Conservation (phyloP, 2,329 filamentous ascomycete genomes). For the Paraphaeosphaeria minitans region DNA sequence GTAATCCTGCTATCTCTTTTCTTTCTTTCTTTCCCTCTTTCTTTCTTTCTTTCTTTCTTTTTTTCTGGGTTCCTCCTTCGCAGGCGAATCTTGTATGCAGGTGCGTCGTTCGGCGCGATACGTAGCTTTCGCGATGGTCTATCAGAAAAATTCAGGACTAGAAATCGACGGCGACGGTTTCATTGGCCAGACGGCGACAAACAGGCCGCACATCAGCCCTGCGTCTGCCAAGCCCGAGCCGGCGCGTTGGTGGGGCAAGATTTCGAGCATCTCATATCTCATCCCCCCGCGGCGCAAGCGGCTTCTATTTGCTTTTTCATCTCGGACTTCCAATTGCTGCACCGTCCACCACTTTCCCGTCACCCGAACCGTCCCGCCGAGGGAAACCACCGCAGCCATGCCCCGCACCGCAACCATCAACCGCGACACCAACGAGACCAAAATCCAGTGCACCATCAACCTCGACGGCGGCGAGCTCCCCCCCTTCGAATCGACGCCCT, state of each 20-base stretch:
- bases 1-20: constrained; percentile 1
- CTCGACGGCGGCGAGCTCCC: constrained; percentile 79
- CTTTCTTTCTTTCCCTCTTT: neutral
- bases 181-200: constrained; percentile 8
- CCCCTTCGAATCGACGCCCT: constrained; percentile 53
- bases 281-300: constrained; percentile 17
- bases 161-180: constrained; percentile 25
- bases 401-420: constrained; percentile 76
- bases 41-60: neutral
- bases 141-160: constrained; percentile 35
- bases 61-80: too few species aligned
- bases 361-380: neutral
- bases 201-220: constrained; percentile 33
- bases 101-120: neutral
- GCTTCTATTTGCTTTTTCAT: too few species aligned
- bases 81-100: neutral
- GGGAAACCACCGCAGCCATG: constrained; percentile 24
- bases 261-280: too few species aligned
- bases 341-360: neutral
- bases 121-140: constrained; percentile 12
- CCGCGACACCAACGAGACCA: constrained; percentile 97
- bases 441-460: constrained; percentile 90
- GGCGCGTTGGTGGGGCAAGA: constrained; percentile 27
- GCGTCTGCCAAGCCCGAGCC: constrained; percentile 27
- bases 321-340: neutral